These are phyloP conservation scores for Coffea humblotiana DNA, from an alignment of 305 asterid species.

Conservation along the genomic window DNA sequence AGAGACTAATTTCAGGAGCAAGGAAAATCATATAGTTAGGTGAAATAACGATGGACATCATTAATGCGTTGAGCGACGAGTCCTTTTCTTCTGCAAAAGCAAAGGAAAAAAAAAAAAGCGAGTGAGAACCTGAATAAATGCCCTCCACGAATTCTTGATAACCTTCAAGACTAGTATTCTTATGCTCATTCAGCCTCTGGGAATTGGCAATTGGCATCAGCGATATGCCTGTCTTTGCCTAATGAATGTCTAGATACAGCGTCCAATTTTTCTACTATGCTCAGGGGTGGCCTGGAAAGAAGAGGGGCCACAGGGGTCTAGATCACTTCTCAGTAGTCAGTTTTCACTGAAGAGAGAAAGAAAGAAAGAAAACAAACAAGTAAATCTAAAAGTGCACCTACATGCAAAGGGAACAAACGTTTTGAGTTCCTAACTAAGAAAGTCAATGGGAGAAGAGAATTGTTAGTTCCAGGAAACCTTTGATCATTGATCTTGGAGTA, in stretches of 20 bases:
- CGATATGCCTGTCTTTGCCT: neutral
- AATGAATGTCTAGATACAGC: slow-evolving; percentile 3
- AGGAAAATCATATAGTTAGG: neutral
- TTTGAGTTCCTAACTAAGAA: neutral
- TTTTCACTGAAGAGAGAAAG: neutral
- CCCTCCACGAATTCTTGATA: slow-evolving; percentile 16
- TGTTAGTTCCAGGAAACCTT: neutral
- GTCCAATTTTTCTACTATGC: neutral
- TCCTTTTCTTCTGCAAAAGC: neutral
- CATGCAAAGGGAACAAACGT: neutral
- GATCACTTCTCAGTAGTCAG: neutral
- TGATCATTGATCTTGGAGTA: neutral
- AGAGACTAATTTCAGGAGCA: neutral
- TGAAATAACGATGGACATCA: neutral
- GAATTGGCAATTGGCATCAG: neutral
- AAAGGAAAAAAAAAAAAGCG: neutral
- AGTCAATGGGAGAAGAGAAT: neutral
- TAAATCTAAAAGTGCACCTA: neutral
- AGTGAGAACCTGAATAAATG: slow-evolving; percentile 3
- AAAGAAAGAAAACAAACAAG: neutral
- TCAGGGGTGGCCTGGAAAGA: neutral
- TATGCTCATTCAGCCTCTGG: neutral
- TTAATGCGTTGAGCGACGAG: neutral
- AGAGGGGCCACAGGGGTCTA: neutral
- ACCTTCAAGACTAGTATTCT: neutral